phyloP scores from a whole-genome alignment of 805 yeast species.

The Starmerella potacharoeniae region DNA sequence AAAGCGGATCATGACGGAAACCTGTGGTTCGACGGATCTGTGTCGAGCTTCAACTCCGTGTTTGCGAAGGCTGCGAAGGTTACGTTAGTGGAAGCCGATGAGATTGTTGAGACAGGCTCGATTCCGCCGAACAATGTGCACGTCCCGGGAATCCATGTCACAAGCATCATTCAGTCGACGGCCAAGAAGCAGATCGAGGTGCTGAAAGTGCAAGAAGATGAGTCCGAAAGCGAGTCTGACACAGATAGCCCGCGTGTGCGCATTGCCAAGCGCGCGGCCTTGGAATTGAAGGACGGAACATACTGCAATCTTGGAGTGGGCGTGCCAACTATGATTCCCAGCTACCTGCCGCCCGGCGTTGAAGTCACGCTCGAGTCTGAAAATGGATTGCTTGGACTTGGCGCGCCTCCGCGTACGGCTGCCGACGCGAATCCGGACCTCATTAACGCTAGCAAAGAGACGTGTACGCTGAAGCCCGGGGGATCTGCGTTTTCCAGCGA shows the following conservation, averaged over 20 bases:
- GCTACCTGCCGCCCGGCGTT: constrained; percentile 30
- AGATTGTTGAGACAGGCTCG: constrained; percentile 38
- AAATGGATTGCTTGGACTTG: constrained; percentile 41
- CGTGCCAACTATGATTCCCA: constrained; percentile 41
- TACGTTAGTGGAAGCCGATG: constrained; percentile 43
- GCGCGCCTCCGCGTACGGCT: constrained; percentile 33
- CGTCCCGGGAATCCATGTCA: constrained; percentile 38
- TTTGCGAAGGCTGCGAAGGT: constrained; percentile 37
- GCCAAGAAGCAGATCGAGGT: constrained; percentile 36
- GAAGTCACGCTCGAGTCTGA: constrained; percentile 38
- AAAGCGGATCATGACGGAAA: constrained; percentile 41
- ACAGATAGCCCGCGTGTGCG: constrained; percentile 22
- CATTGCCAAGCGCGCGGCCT: constrained; percentile 37
- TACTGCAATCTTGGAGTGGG: constrained; percentile 41
- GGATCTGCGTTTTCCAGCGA: constrained; percentile 40
- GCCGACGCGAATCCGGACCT: constrained; percentile 40
- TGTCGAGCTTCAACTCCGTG: constrained; percentile 37
- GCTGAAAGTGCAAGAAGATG: constrained; percentile 12
- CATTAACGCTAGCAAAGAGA: constrained; percentile 44
- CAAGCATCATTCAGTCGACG: constrained; percentile 33
- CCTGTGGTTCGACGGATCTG: constrained; percentile 38
- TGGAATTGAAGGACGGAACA: constrained; percentile 36
- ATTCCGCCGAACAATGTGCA: constrained; percentile 38
- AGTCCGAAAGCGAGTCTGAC: background rate
- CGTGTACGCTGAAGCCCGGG: constrained; percentile 38